phyloP scores from a whole-genome alignment of 192 early-diverging fungal genomes.

The Entomortierella lignicola region DNA sequence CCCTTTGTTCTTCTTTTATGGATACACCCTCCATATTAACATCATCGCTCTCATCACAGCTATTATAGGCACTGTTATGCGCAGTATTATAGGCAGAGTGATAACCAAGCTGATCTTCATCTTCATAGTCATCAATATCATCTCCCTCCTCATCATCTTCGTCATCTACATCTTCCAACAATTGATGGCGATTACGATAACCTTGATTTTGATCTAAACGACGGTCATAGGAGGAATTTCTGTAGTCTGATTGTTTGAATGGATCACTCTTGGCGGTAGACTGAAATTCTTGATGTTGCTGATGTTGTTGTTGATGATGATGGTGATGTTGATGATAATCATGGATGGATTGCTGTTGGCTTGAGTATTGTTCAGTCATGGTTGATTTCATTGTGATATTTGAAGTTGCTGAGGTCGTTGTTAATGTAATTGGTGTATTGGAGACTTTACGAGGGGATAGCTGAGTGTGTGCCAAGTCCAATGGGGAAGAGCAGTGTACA shows the following conservation, averaged over 20 bases:
- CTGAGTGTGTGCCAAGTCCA: conserved; percentile 28
- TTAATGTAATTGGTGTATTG: background rate
- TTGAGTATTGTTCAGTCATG: background rate
- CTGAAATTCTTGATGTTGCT: background rate
- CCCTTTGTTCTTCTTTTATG: conserved; percentile 27
- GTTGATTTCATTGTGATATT: background rate
- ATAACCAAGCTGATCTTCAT: conserved; percentile 29
- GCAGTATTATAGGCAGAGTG: conserved; percentile 40
- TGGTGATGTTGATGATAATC: conserved; percentile 9
- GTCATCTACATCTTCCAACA: conserved; percentile 16
- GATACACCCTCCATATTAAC: conserved; percentile 48
- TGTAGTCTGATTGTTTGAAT: background rate
- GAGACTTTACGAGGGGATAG: conserved; percentile 1
- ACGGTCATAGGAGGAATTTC: background rate
- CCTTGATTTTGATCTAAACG: conserved; percentile 4
- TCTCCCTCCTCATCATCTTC: conserved; percentile 31
- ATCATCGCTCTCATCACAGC: conserved; percentile 44
- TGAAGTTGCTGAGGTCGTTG: conserved; percentile 12
- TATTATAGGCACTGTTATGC: conserved; percentile 45
- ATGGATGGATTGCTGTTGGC: background rate
- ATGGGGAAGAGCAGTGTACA: background rate
- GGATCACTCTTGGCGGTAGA: background rate
- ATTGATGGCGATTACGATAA: conserved; percentile 26
- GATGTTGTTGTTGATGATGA: background rate
- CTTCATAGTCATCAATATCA: conserved; percentile 25